A percentile compares a stretch with the other conserved stretches of the same genome.
These are phyloP conservation scores for Fraxinus latifolia DNA, from an alignment of 305 asterid species.

Conservation along the genomic window DNA sequence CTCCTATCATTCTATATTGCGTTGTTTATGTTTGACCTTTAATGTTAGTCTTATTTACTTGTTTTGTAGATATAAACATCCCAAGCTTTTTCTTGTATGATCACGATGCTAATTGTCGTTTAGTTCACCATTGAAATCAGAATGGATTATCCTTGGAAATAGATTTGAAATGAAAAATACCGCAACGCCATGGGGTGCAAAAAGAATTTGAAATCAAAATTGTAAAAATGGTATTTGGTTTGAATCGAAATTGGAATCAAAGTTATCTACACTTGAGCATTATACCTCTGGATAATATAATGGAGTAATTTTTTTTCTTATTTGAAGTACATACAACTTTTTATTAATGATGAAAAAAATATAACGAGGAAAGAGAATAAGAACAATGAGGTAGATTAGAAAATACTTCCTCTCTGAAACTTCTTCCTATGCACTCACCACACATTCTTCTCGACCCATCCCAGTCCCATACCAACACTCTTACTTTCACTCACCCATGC, in stretches of 20 bases:
- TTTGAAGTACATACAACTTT: not conserved
- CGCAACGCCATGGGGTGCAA: not conserved
- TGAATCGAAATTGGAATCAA: not conserved
- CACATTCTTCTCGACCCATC: not conserved
- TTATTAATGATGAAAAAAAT: not conserved
- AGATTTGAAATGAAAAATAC: not conserved
- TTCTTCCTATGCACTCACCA: not conserved
- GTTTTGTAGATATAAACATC: not conserved
- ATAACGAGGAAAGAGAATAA: not conserved
- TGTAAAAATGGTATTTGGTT: not conserved
- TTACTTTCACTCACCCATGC: not conserved
- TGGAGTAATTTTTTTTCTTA: not conserved
- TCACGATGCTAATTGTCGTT: not conserved
- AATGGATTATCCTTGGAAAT: not conserved
- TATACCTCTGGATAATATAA: not conserved
- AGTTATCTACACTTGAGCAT: not conserved
- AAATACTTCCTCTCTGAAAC: not conserved
- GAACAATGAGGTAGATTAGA: not conserved
- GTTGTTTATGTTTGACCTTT: not conserved
- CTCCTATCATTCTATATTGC: not conserved
- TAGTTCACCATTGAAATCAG: not conserved
- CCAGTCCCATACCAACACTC: not conserved
- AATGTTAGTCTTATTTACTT: not conserved
- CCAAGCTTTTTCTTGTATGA: not conserved
- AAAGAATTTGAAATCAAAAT: not conserved